Evolutionary conservation across 2,329 filamentous ascomycete genomes (phyloP).

Genomic region (Rutstroemia sydowiana): DNA sequence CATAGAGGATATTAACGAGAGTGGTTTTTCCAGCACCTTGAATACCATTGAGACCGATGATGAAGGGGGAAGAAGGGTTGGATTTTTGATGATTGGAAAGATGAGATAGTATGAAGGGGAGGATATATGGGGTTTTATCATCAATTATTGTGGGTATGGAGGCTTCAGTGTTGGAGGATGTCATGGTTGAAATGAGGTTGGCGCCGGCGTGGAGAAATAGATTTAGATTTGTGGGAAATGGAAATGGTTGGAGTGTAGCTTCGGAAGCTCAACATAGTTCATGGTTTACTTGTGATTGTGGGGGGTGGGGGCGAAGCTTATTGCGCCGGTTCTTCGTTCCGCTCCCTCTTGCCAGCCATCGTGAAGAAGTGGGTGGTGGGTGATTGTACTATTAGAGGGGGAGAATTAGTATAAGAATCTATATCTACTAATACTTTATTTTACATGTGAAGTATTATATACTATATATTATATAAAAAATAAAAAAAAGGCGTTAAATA

Average conservation of each 20-base stretch:
- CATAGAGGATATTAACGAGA: slow-evolving; percentile 59
- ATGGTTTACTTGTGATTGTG: no score
- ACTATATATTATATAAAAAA: no score
- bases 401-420: no score
- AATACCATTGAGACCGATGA: slow-evolving; percentile 83
- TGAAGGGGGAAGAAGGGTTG: slow-evolving; percentile 49
- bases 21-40: slow-evolving; percentile 93
- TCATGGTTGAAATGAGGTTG: not conserved
- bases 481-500: not conserved
- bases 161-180: not conserved
- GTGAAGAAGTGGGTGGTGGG: not conserved
- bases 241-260: no score
- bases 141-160: slow-evolving; percentile 48
- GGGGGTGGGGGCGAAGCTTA: no score
- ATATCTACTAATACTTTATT: not conserved
- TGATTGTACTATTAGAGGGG: no score
- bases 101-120: slow-evolving; percentile 65
- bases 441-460: not conserved
- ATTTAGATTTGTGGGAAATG: no score
- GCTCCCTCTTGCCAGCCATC: not conserved
- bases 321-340: no score
- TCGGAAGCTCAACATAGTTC: no score
- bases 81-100: slow-evolving; percentile 41
- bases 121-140: slow-evolving; percentile 71
- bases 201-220: not conserved